A percentile compares a stretch with the other conserved stretches of the same genome.
Evolutionary conservation across 2,329 filamentous ascomycete species (phyloP).

Genomic region (Nothophoma quercina): DNA sequence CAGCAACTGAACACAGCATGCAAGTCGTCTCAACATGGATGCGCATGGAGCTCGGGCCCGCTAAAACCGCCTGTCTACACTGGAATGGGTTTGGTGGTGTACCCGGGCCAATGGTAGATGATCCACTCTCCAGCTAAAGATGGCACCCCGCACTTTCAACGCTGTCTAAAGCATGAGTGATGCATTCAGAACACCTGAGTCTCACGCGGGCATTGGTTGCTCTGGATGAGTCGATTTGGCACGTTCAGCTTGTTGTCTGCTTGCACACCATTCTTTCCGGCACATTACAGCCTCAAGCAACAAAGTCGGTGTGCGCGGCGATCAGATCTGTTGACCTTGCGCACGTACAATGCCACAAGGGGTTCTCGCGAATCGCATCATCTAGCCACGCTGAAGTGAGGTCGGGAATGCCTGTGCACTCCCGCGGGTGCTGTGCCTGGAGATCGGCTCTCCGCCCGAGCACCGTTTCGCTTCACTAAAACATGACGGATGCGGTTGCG

Average conservation of each 20-base stretch:
- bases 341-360: conserved; percentile 18
- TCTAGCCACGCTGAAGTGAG: conserved; percentile 11
- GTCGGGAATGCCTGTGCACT: conserved; percentile 21
- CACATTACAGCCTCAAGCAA: not conserved
- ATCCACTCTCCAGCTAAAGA: conserved; percentile 14
- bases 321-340: conserved; percentile 17
- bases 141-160: conserved; percentile 27
- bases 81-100: conserved; percentile 9
- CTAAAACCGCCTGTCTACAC: conserved; percentile 13
- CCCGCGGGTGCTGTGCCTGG: conserved; percentile 19
- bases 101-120: conserved; percentile 23
- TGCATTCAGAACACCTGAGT: conserved; percentile 18
- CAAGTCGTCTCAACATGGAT: conserved; percentile 18
- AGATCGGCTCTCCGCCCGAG: conserved; percentile 23
- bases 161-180: conserved; percentile 15
- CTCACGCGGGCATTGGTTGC: conserved; percentile 11
- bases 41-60: conserved; percentile 19
- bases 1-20: conserved; percentile 19
- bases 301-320: conserved; percentile 20
- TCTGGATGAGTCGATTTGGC: not conserved
- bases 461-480: conserved; percentile 12
- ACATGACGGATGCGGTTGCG: conserved; percentile 6
- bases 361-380: conserved; percentile 16
- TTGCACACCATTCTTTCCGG: not conserved
- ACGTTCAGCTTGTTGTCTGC: not conserved